Evolutionary conservation across 2,329 filamentous ascomycete species (phyloP).

Genomic region (Exophiala xenobiotica): DNA sequence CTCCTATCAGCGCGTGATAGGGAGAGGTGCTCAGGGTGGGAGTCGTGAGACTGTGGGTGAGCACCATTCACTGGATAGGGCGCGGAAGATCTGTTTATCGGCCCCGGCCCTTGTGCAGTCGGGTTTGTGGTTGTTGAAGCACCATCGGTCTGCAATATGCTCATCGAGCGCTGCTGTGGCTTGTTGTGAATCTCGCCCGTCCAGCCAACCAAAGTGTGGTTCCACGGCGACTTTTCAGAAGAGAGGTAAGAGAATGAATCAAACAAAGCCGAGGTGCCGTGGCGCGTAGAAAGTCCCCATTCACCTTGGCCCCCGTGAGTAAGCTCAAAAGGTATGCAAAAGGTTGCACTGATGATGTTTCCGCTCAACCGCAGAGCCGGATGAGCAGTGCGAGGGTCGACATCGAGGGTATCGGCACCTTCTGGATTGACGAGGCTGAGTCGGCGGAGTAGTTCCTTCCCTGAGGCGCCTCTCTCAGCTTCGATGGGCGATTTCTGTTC

Average conservation of each 20-base stretch:
- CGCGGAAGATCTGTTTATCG: conserved; percentile 39
- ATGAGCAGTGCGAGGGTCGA: conserved; percentile 56
- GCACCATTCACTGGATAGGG: conserved; percentile 46
- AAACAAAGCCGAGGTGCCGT: conserved; percentile 87
- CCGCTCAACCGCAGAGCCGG: conserved; percentile 60
- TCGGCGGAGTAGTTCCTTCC: conserved; percentile 54
- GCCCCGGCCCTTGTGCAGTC: conserved; percentile 56
- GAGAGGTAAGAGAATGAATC: conserved; percentile 87
- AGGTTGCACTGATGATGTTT: conserved; percentile 63
- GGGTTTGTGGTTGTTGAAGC: conserved; percentile 11
- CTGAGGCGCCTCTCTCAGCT: conserved; percentile 46
- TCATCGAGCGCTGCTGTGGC: conserved; percentile 12
- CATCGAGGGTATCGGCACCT: conserved; percentile 36
- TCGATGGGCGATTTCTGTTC: conserved; percentile 38
- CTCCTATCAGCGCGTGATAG: conserved; percentile 69
- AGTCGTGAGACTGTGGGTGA: conserved; percentile 26
- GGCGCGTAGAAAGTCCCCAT: conserved; percentile 71
- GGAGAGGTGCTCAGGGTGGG: conserved; percentile 66
- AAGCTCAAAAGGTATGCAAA: conserved; percentile 63
- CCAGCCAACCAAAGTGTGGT: conserved; percentile 91
- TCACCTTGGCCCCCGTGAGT: conserved; percentile 52
- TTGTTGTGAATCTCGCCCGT: conserved; percentile 73
- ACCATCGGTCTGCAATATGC: conserved; percentile 14
- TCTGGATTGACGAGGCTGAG: conserved; percentile 46
- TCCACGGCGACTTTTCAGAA: conserved; percentile 80